Conservation (phyloP, 306 rosid species). For the Gynostemma pentaphyllum region DNA sequence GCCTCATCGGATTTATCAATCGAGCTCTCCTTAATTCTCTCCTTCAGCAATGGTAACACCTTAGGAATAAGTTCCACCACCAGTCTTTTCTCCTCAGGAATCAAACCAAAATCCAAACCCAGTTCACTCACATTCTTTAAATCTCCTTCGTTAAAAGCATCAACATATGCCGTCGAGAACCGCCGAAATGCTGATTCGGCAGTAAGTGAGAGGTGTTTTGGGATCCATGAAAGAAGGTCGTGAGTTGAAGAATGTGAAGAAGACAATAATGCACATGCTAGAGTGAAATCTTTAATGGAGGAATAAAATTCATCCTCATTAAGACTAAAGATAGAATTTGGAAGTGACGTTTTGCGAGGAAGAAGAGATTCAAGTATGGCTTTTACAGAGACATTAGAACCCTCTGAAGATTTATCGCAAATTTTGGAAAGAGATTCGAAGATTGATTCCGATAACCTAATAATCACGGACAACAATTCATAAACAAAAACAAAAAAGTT, state of each 20-base stretch:
- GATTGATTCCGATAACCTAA: conserved; percentile 47
- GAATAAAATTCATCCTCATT: conserved; percentile 15
- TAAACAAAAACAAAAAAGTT: not conserved
- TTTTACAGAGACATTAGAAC: conserved; percentile 39
- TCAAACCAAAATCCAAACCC: conserved; percentile 28
- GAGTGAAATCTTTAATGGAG: conserved; percentile 45
- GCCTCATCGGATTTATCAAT: conserved; percentile 48
- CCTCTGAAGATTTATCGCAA: conserved; percentile 26
- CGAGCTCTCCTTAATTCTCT: conserved; percentile 60
- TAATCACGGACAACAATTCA: not conserved
- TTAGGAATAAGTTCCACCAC: conserved; percentile 50
- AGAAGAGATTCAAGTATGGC: conserved; percentile 53
- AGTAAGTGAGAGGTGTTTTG: conserved; percentile 29
- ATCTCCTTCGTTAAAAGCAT: conserved; percentile 17
- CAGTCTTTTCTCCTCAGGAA: conserved; percentile 41
- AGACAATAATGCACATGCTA: conserved; percentile 60
- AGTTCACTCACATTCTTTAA: conserved; percentile 23
- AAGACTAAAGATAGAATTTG: conserved; percentile 8
- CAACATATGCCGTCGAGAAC: conserved; percentile 32
- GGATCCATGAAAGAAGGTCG: conserved; percentile 67
- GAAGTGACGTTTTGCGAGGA: conserved; percentile 10
- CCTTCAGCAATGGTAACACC: conserved; percentile 52
- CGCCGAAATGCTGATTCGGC: conserved; percentile 35
- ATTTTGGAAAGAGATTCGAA: conserved; percentile 24
- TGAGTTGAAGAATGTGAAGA: conserved; percentile 36